These are phyloP conservation scores for Chaetomidium leptoderma DNA, from an alignment of 495 filamentous ascomycete genomes.

Conservation along the genomic window DNA sequence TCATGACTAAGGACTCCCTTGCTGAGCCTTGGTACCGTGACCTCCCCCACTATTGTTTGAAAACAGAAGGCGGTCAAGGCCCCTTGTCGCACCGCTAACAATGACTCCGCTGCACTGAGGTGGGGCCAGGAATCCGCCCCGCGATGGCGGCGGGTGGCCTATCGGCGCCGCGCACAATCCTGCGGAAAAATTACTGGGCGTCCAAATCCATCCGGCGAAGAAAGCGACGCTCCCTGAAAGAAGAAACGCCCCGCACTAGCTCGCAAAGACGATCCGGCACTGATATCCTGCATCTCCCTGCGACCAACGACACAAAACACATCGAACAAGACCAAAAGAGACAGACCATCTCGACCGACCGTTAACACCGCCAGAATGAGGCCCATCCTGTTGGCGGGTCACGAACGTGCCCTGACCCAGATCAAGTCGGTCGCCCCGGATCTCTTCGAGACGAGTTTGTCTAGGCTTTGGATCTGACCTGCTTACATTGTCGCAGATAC, in stretches of 20 bases:
- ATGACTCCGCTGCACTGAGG: constrained; percentile 6
- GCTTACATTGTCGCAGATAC: constrained; percentile 51
- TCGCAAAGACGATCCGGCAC: constrained; percentile 5
- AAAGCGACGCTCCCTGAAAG: constrained; percentile 11
- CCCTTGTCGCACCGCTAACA: not conserved
- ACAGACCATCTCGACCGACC: not conserved
- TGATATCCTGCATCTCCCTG: constrained; percentile 8
- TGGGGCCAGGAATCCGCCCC: constrained; percentile 27
- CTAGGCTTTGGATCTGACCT: not conserved
- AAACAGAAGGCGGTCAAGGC: constrained; percentile 20
- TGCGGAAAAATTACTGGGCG: constrained; percentile 33
- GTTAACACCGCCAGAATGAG: constrained; percentile 61
- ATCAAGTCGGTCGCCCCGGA: constrained; percentile 64
- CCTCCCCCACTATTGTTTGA: too few species aligned
- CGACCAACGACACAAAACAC: not conserved
- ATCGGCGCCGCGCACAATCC: constrained; percentile 34
- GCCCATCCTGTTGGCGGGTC: constrained; percentile 90
- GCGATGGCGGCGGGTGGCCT: constrained; percentile 20
- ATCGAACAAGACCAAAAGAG: not conserved
- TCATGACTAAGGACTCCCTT: too few species aligned
- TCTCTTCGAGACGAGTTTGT: not conserved
- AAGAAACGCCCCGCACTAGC: constrained; percentile 16
- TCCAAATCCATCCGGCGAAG: constrained; percentile 22
- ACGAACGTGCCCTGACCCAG: constrained; percentile 98
- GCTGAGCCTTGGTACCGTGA: too few species aligned